These are phyloP conservation scores for Moesziomyces globuligerus DNA, from an alignment of 1,284 basidiomycete genomes.

Conservation along the genomic window DNA sequence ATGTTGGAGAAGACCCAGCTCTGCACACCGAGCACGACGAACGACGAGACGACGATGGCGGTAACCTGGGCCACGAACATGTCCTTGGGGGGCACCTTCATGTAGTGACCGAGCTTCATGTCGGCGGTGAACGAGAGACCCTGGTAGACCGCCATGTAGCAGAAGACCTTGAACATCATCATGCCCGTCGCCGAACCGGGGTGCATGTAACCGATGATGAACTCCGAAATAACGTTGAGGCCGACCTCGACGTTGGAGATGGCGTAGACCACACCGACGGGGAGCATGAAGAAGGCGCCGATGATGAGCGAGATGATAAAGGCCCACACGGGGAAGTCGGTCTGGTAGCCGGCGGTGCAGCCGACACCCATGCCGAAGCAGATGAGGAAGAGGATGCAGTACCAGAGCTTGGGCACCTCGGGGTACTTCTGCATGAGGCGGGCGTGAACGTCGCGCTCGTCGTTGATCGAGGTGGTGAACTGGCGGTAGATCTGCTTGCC, in stretches of 20 bases:
- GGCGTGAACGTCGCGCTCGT: constrained; percentile 84
- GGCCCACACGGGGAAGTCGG: constrained; percentile 81
- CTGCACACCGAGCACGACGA: constrained; percentile 71
- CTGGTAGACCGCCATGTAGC: constrained; percentile 75
- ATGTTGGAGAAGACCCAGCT: constrained; percentile 81
- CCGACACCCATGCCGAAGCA: constrained; percentile 76
- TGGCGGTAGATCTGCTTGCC: constrained; percentile 53
- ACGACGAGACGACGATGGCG: constrained; percentile 76
- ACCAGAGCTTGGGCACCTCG: constrained; percentile 76
- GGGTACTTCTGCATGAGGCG: constrained; percentile 83
- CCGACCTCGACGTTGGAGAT: constrained; percentile 82
- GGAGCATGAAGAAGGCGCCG: constrained; percentile 74
- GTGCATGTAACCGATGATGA: constrained; percentile 80
- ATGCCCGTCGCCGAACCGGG: constrained; percentile 82
- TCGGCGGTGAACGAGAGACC: constrained; percentile 75
- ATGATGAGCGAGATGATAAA: constrained; percentile 74
- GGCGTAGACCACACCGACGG: constrained; percentile 81
- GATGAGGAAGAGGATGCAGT: constrained; percentile 71
- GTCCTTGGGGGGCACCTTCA: constrained; percentile 72
- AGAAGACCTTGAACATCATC: constrained; percentile 82
- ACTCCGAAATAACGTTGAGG: constrained; percentile 76
- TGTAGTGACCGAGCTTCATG: constrained; percentile 71
- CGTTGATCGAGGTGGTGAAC: constrained; percentile 67
- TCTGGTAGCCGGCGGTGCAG: constrained; percentile 77
- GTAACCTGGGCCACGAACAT: constrained; percentile 74